phyloP scores from a whole-genome alignment of 345 rosid species.

The Bruguiera gymnorhiza region DNA sequence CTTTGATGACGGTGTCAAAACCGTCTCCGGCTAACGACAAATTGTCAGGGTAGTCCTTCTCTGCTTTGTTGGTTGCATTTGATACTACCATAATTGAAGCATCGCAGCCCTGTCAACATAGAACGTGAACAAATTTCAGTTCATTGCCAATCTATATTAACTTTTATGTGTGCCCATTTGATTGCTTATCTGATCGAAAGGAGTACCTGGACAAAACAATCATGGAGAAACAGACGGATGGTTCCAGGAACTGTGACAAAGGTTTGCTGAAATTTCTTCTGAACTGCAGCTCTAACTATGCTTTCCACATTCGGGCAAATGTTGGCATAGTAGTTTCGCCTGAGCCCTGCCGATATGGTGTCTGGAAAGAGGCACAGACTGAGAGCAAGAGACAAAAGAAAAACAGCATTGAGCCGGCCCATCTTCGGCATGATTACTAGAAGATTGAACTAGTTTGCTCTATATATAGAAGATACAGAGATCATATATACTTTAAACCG shows the following conservation, averaged over 20 bases:
- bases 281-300: slow-evolving; percentile 50
- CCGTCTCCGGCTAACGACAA: slow-evolving; percentile 84
- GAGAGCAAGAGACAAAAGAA: slow-evolving; percentile 39
- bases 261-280: slow-evolving; percentile 48
- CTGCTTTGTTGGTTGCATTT: slow-evolving; percentile 52
- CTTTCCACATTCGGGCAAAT: slow-evolving; percentile 68
- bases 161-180: no score
- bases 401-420: slow-evolving; percentile 25
- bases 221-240: slow-evolving; percentile 88
- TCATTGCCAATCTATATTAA: background rate
- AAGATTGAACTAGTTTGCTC: background rate
- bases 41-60: slow-evolving; percentile 83
- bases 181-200: background rate
- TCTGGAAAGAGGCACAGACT: slow-evolving; percentile 41
- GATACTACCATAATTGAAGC: slow-evolving; percentile 67
- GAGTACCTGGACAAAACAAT: slow-evolving; percentile 67
- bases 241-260: slow-evolving; percentile 74
- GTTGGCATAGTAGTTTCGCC: slow-evolving; percentile 41
- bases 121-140: background rate
- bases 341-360: slow-evolving; percentile 56
- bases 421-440: background rate
- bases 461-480: background rate
- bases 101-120: slow-evolving; percentile 59
- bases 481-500: background rate
- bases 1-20: slow-evolving; percentile 78